phyloP scores from a whole-genome alignment of 2,329 filamentous ascomycete species.

The Colletotrichum cereale region DNA sequence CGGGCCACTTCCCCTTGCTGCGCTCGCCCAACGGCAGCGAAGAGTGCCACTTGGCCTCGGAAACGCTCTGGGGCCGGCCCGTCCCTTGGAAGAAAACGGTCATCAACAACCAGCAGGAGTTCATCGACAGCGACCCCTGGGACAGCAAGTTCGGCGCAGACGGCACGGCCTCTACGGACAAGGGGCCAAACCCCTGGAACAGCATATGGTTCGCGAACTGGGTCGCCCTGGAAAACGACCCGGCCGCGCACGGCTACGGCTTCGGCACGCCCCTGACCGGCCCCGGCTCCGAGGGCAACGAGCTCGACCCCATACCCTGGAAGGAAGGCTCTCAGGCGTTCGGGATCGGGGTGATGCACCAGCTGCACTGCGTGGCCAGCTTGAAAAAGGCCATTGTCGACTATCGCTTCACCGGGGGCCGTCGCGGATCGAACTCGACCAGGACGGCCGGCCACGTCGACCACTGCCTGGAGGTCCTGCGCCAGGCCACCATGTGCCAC shows the following conservation, averaged over 20 bases:
- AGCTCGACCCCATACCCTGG: not conserved
- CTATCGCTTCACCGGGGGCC: slow-evolving; percentile 2
- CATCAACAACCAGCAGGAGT: not conserved
- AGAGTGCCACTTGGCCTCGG: slow-evolving; percentile 1
- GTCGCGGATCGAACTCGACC: not conserved
- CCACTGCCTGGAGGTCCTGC: slow-evolving; percentile 1
- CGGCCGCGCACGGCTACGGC: not conserved
- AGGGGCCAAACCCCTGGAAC: slow-evolving; percentile 1
- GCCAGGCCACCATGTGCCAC: slow-evolving; percentile 1
- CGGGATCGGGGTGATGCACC: not conserved
- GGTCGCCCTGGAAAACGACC: slow-evolving; percentile 7
- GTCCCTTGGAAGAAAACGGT: not conserved
- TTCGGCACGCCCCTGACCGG: not conserved
- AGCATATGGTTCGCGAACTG: slow-evolving; percentile 9
- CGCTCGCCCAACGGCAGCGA: not conserved
- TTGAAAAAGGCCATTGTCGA: slow-evolving; percentile 8
- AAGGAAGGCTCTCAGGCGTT: slow-evolving; percentile 1
- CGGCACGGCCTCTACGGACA: not conserved
- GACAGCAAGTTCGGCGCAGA: slow-evolving; percentile 7
- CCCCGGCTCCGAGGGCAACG: not conserved
- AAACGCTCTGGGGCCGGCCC: not conserved
- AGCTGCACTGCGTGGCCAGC: slow-evolving; percentile 9
- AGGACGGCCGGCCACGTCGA: not conserved
- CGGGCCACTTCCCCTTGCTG: not conserved
- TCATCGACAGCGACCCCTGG: slow-evolving; percentile 11